Conservation (phyloP, 306 rosid species). For the Corylus heterophylla region DNA sequence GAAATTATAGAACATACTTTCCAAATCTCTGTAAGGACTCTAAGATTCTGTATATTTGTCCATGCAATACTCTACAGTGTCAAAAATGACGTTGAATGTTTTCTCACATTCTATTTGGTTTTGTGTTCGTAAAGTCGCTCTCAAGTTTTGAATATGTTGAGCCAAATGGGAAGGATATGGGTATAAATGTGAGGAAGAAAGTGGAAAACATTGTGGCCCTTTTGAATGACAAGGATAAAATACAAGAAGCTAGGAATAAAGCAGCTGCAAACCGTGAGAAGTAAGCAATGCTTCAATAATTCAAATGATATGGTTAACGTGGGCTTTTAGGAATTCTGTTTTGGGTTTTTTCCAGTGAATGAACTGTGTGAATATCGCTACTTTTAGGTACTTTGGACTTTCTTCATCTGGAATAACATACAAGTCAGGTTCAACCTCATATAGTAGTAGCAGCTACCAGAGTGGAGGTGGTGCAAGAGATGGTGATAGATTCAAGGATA, state of each 20-base stretch:
- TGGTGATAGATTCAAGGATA: constrained; percentile 57
- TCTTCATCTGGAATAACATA: constrained; percentile 84
- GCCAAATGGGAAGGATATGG: constrained; percentile 94
- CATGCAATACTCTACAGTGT: constrained; percentile 29
- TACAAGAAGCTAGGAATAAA: constrained; percentile 84
- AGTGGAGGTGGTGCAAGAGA: constrained; percentile 58
- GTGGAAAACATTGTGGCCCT: constrained; percentile 75
- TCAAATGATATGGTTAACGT: constrained; percentile 20
- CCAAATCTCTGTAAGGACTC: constrained; percentile 78
- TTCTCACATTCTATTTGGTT: constrained; percentile 28
- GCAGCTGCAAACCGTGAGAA: constrained; percentile 95
- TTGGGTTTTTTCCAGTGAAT: neutral
- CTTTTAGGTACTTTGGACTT: constrained; percentile 82
- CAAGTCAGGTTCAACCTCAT: constrained; percentile 68
- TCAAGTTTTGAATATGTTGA: constrained; percentile 95
- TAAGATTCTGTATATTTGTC: constrained; percentile 15
- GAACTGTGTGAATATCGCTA: constrained; percentile 30
- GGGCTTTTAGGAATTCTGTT: constrained; percentile 27
- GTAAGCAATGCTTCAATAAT: constrained; percentile 43
- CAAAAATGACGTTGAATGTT: constrained; percentile 12
- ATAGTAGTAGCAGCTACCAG: constrained; percentile 56
- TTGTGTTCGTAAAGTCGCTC: constrained; percentile 65
- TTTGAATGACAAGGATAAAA: constrained; percentile 87
- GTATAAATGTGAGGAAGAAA: constrained; percentile 96
- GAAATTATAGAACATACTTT: constrained; percentile 97